Conservation (phyloP, 768 basidiomycete genomes). For the Xerocomellus amylosporus region DNA sequence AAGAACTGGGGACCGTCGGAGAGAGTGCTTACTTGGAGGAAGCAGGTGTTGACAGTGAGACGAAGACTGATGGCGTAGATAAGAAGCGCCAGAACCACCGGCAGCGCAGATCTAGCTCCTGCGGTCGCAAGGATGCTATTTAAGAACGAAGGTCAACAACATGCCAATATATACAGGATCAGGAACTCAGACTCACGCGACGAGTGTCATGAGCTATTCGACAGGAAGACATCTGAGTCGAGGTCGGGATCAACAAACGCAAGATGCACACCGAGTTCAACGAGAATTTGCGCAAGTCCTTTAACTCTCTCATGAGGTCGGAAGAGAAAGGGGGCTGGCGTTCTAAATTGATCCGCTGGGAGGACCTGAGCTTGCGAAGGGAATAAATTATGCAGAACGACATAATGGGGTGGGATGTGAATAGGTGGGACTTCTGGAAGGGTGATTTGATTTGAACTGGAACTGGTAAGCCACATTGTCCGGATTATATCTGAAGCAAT, state of each 20-base stretch:
- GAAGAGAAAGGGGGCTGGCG: background rate
- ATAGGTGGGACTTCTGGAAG: too few species aligned
- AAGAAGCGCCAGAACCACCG: slow-evolving; percentile 13
- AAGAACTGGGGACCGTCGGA: background rate
- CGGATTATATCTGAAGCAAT: too few species aligned
- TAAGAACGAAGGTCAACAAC: background rate
- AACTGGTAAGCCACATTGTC: too few species aligned
- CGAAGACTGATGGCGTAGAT: slow-evolving; percentile 20
- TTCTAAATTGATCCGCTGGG: too few species aligned
- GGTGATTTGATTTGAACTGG: too few species aligned
- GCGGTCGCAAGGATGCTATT: slow-evolving; percentile 15
- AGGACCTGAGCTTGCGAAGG: too few species aligned
- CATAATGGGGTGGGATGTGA: too few species aligned
- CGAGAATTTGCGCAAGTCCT: slow-evolving; percentile 9
- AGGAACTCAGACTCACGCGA: slow-evolving; percentile 10
- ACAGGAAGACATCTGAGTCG: background rate
- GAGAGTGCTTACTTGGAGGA: slow-evolving; percentile 1
- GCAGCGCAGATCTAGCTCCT: slow-evolving; percentile 1
- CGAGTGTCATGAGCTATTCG: slow-evolving; percentile 13
- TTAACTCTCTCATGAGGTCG: slow-evolving; percentile 3
- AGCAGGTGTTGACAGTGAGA: slow-evolving; percentile 3
- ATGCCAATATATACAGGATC: background rate
- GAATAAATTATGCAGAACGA: too few species aligned
- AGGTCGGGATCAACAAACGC: background rate
- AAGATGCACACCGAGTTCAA: slow-evolving; percentile 14